Percentiles rank a stretch among this genome's conserved stretches.
Evolutionary conservation across 129 eudicot species (phyloP).

Genomic region (Pittosporum tobira): DNA sequence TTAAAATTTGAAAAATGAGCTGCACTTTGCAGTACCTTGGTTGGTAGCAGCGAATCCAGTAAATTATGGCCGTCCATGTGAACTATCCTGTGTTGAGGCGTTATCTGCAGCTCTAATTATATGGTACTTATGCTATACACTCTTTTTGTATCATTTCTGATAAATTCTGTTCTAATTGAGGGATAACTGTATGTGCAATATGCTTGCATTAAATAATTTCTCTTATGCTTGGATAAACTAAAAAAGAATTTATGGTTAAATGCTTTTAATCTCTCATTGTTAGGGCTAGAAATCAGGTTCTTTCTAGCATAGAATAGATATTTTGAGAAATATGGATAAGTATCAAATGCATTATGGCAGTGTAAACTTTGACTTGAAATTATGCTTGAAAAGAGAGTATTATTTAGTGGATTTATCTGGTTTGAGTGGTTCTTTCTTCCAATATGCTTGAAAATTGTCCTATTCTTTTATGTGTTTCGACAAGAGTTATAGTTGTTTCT

Average conservation of each 20-base stretch:
- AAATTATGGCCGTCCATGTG: slow-evolving; percentile 96
- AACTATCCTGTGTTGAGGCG: slow-evolving; percentile 98
- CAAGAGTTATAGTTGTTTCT: not conserved
- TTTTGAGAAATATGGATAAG: not conserved
- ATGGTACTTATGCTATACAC: slow-evolving; percentile 38
- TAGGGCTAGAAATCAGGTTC: not conserved
- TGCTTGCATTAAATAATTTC: not conserved
- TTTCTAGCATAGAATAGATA: not conserved
- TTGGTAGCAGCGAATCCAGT: slow-evolving; percentile 98
- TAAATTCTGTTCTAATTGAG: not conserved
- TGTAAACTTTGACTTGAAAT: not conserved
- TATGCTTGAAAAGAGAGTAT: too few species aligned
- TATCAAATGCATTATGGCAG: not conserved
- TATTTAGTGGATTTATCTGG: too few species aligned
- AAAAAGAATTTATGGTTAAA: not conserved
- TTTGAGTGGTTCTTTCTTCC: not conserved
- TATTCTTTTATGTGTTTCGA: not conserved
- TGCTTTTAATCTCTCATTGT: not conserved
- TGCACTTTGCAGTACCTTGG: slow-evolving; percentile 78
- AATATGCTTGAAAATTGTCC: not conserved
- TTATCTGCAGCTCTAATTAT: slow-evolving; percentile 89
- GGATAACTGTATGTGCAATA: not conserved
- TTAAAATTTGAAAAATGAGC: slow-evolving; percentile 11
- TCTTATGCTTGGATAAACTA: not conserved
- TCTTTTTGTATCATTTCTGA: slow-evolving; percentile 1